Evolutionary conservation across 2,329 filamentous ascomycete genomes (phyloP), one percentile per base, ranked within the genome.

Genomic region (Talaromyces sp.): DNA sequence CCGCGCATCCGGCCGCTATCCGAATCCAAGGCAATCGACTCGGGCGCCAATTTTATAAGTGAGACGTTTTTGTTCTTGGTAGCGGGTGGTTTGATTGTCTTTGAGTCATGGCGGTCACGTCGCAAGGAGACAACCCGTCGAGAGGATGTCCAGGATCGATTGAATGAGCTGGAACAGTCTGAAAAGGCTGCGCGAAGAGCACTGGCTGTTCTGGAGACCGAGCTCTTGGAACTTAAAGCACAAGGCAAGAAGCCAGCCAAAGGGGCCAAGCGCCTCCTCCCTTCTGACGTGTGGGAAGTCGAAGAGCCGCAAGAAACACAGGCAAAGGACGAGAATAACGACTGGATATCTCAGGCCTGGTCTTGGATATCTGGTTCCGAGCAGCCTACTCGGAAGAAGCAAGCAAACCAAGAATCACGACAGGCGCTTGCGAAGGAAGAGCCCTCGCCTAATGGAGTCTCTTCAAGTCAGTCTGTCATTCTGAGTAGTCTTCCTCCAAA

Each of bases 1-100:
- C 83, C 83, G 6, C 81, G 81, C 36, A 88, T 89, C 60, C 78
- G 86, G 52, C 87, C 87, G 8, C 76, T 90, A 11, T 85, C 84
- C 2, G 87, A 90, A 70, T 81, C 84, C 13, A 88, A 88, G 67
- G 87, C 87, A 0, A 89, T 90, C 59, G 87, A 90, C 69, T 82
- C 84, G 42, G 87, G 87, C 3, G 87, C 87, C 3, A 89, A 87
- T 64, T 89, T 90, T 68, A 87, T 88, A 55, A 85, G 85, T 33
- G 87, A 90, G 69, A 75, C 84, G 0, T 90, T 90, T 69, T 79
- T 90, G 44, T 89, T 89, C 66, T 67, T 81, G 4, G 87, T 89
- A 13, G 87, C 84, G 1, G 85, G 84, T 6, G 77, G 82, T 0
- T 73, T 89, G 62, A 85, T 90, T 52, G 71, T 89, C 0, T 85